A percentile compares a stretch with the other conserved stretches of the same genome.
Conservation (phyloP, 176 grass and related monocot species). For the Lolium multiflorum region DNA sequence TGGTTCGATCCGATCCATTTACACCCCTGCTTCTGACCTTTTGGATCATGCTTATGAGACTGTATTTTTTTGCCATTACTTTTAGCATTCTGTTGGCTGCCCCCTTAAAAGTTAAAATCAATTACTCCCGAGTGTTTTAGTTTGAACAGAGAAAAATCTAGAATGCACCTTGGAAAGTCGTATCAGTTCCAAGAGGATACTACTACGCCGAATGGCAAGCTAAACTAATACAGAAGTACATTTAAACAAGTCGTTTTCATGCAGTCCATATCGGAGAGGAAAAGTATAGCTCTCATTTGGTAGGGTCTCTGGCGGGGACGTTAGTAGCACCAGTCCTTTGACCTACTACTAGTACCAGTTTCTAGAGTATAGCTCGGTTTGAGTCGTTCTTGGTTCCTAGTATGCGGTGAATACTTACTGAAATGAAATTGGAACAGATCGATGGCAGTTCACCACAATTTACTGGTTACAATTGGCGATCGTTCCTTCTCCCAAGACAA, state of each 20-base stretch:
- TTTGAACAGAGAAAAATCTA: too few relatives aligned
- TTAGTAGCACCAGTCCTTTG: slow-evolving; percentile 43
- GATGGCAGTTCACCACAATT: slow-evolving; percentile 30
- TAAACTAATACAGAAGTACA: neutral
- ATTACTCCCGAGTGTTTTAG: too few relatives aligned
- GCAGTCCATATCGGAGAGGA: slow-evolving; percentile 43
- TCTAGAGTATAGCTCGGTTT: slow-evolving; percentile 47
- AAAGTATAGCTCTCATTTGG: slow-evolving; percentile 34
- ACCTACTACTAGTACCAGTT: slow-evolving; percentile 35
- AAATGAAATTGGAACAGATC: slow-evolving; percentile 11
- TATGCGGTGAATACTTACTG: neutral
- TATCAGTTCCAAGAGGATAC: neutral
- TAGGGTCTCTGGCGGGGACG: slow-evolving; percentile 14
- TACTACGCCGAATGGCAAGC: neutral
- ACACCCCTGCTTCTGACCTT: too few relatives aligned
- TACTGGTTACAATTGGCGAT: neutral
- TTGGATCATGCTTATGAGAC: too few relatives aligned
- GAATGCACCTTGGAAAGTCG: neutral
- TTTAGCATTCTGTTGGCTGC: too few relatives aligned
- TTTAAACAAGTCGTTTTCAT: slow-evolving; percentile 33
- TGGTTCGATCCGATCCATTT: too few relatives aligned
- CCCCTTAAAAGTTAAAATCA: too few relatives aligned
- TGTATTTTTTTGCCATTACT: too few relatives aligned
- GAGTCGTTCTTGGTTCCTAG: slow-evolving; percentile 12
- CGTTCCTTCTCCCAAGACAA: neutral